Evolutionary conservation across 1,284 basidiomycete genomes (phyloP), one percentile per base, ranked within the genome.

Genomic region (Exobasidium rhododendri): DNA sequence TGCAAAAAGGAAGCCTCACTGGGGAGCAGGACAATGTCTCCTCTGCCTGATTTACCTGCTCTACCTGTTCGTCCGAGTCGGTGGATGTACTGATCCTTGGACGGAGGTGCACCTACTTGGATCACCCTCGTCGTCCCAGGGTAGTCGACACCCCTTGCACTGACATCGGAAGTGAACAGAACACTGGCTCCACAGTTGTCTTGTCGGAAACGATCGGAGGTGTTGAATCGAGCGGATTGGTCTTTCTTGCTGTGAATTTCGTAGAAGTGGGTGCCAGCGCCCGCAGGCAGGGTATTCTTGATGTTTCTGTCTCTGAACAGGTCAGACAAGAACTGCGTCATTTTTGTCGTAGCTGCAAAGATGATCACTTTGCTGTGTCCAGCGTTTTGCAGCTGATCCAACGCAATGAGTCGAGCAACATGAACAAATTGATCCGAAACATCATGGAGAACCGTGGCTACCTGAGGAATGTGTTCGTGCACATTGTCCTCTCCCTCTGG

Each of bases 41-140:
- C 92, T 61, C 92, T 86, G 0, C 90, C 91, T 26, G 81, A 80
- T 43, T 84, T 84, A 26, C 83, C 83, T 1, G 87, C 90, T 72
- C 94, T 88, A 22, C 92, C 93, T 0, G 94, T 96, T 64, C 93
- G 85, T 1, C 93, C 92, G 52, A 97, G 87, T 65, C 94, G 89
- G 77, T 97, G 93, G 56, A 94, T 84, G 80, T 98, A 98, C 72
- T 89, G 86, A 51, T 93, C 89, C 10, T 85, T 80, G 4, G 81
- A 83, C 5, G 82, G 79, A 0, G 94, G 92, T 3, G 90, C 83
- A 62, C 94, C 92, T 59, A 98, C 83, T 81, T 97, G 94, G 71
- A 98, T 91, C 59, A 97, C 91, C 29, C 94, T 87, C 0, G 92
- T 94, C 24, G 96, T 91, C 26, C 87, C 87, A 83, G 85, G 17